These are phyloP conservation scores for Isabelozyma gotoi DNA, from an alignment of 805 yeast species.

Conservation along the genomic window DNA sequence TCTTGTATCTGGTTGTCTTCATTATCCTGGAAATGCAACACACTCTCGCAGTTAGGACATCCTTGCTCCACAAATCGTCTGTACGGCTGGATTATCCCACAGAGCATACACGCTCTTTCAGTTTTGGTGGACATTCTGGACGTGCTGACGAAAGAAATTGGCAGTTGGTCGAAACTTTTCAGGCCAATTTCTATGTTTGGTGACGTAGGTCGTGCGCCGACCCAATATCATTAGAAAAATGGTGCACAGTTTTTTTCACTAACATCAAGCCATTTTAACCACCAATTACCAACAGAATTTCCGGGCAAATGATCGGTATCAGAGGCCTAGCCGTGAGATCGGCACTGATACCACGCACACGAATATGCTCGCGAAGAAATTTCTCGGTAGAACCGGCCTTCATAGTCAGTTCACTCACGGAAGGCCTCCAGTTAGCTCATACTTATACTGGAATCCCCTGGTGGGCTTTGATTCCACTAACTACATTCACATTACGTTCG, in stretches of 20 bases:
- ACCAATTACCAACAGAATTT: not conserved
- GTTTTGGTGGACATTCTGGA: slow-evolving; percentile 51
- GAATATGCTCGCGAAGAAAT: slow-evolving; percentile 10
- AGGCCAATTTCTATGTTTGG: too few relatives aligned
- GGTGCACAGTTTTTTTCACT: not conserved
- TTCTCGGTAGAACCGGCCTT: slow-evolving; percentile 32
- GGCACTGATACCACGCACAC: not conserved
- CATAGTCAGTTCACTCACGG: slow-evolving; percentile 31
- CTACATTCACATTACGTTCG: slow-evolving; percentile 66
- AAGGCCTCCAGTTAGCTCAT: slow-evolving; percentile 49
- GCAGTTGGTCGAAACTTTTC: too few relatives aligned
- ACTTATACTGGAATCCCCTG: slow-evolving; percentile 68
- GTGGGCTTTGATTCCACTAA: slow-evolving; percentile 75
- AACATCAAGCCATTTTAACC: not conserved
- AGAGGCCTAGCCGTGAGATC: not conserved
- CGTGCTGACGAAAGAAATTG: not conserved
- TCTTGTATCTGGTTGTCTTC: slow-evolving; percentile 86
- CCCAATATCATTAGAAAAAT: not conserved
- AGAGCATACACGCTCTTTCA: slow-evolving; percentile 95
- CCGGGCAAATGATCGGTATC: not conserved
- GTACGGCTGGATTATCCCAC: slow-evolving; percentile 87
- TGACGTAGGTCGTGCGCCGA: not conserved
- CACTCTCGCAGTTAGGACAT: slow-evolving; percentile 94
- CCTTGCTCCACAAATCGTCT: slow-evolving; percentile 75
- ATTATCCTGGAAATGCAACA: slow-evolving; percentile 70